Evolutionary conservation across 23 red algal species (phyloP).

Genomic region (Chondrus crispus): DNA sequence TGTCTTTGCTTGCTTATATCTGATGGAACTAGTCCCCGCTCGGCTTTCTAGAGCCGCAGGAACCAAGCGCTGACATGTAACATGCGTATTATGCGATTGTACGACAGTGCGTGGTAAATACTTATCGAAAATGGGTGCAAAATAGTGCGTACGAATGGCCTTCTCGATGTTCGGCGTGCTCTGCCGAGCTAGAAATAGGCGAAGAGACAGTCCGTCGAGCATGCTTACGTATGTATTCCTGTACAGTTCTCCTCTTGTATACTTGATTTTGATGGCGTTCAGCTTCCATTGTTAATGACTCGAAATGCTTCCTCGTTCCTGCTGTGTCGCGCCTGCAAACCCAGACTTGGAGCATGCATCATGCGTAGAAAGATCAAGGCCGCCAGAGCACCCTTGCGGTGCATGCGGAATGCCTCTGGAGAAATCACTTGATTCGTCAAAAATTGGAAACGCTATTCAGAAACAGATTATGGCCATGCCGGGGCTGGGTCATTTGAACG

Average conservation of each 20-base stretch:
- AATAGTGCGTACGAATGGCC: conserved; percentile 33
- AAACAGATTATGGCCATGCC: too few species aligned
- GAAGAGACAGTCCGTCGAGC: conserved; percentile 31
- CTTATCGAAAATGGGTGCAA: conserved; percentile 26
- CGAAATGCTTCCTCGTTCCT: background rate
- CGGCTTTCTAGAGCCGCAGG: too few species aligned
- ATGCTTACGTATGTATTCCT: conserved; percentile 25
- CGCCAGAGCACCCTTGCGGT: background rate
- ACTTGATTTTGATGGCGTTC: background rate
- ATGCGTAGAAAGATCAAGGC: background rate
- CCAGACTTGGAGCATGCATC: conserved; percentile 37
- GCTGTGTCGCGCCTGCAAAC: background rate
- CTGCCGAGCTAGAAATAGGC: background rate
- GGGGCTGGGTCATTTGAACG: too few species aligned
- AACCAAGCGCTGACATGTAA: too few species aligned
- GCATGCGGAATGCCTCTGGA: background rate
- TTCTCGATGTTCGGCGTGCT: background rate
- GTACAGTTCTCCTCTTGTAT: background rate
- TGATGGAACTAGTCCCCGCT: too few species aligned
- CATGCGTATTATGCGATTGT: too few species aligned
- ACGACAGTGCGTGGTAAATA: conserved; percentile 39
- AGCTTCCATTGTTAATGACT: background rate
- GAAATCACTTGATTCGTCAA: too few species aligned
- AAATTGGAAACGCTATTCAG: too few species aligned
- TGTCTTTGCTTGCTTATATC: too few species aligned